A percentile compares a stretch with the other conserved stretches of the same genome.
Evolutionary conservation across 371 early-diverging fungal species (phyloP).

Genomic region (Batrachochytrium dendrobatidis): DNA sequence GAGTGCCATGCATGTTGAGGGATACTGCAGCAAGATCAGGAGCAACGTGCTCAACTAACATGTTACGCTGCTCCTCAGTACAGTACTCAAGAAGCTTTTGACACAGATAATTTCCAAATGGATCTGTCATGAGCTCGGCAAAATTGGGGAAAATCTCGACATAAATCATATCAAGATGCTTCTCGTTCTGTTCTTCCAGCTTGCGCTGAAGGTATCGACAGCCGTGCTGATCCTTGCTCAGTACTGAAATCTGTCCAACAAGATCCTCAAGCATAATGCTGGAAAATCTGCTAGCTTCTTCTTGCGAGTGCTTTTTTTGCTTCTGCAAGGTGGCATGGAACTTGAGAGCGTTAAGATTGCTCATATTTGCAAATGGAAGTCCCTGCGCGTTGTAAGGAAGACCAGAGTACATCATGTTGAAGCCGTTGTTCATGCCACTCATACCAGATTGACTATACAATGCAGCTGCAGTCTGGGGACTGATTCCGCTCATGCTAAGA

Average conservation of each 20-base stretch:
- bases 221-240: conserved; percentile 87
- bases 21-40: conserved; percentile 71
- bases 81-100: conserved; percentile 81
- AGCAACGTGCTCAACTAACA: conserved; percentile 62
- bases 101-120: conserved; percentile 88
- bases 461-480: background rate
- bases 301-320: conserved; percentile 3
- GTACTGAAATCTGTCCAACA: conserved; percentile 59
- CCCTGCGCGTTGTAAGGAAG: background rate
- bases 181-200: conserved; percentile 65
- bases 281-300: conserved; percentile 47
- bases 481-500: too few relatives aligned
- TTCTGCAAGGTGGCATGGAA: conserved; percentile 3
- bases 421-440: too few relatives aligned
- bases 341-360: background rate
- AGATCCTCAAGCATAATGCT: conserved; percentile 61
- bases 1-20: conserved; percentile 93
- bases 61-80: conserved; percentile 62
- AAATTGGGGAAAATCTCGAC: conserved; percentile 66
- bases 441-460: too few relatives aligned
- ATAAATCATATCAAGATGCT: conserved; percentile 58
- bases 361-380: too few relatives aligned
- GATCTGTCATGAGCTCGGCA: conserved; percentile 79
- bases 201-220: conserved; percentile 82
- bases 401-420: background rate